Base-by-base conservation (phyloP, 2,329 filamentous ascomycete genomes). In the Podosphaera aphanis region DNA sequence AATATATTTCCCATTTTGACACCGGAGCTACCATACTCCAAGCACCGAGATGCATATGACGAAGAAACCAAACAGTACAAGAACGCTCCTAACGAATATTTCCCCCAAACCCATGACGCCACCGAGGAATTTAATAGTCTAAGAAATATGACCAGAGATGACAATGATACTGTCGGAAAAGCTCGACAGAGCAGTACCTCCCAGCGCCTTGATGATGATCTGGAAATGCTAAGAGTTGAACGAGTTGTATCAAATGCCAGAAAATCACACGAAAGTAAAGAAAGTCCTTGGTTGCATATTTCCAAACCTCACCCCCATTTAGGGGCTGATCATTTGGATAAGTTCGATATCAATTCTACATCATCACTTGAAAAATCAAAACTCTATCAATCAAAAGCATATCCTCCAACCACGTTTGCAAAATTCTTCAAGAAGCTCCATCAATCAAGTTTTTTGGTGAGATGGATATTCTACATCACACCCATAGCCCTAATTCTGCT, bases 381-480 rank as follows among this genome's bases (percentile, higher is more conserved):
- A 35, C 62, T 74, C 40, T 82, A 79, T 59, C 73, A 71, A 53
- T 75, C 77, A 0, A 71, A 74, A 0, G 69, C 74, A 51, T 68
- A 77, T 49, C 74, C 76, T 2, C 66, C 66, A 10, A 79, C 70
- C 10, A 71, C 63, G 13, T 60, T 82, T 21, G 74, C 74, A 39
- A 73, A 70, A 49, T 67, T 78, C 48, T 69, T 83, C 57, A 79
- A 78, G 56, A 68, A 66, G 56, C 59, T 77, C 47, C 80, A 77
- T 58, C 67, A 68, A 48, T 82, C 73, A 1, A 78, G 71, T 52
- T 75, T 74, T 52, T 59, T 82, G 29, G 60, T 83, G 43, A 70
- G 80, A 40, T 84, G 82, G 56, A 69, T 83, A 53, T 72, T 73
- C 19, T 85, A 85, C 57, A 80, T 83, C 52, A 63, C 70, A 1